A percentile compares a stretch with the other conserved stretches of the same genome.
These are phyloP conservation scores for Phytophthora citrophthora DNA, from an alignment of 352 stramenopile genomes.

Conservation along the genomic window DNA sequence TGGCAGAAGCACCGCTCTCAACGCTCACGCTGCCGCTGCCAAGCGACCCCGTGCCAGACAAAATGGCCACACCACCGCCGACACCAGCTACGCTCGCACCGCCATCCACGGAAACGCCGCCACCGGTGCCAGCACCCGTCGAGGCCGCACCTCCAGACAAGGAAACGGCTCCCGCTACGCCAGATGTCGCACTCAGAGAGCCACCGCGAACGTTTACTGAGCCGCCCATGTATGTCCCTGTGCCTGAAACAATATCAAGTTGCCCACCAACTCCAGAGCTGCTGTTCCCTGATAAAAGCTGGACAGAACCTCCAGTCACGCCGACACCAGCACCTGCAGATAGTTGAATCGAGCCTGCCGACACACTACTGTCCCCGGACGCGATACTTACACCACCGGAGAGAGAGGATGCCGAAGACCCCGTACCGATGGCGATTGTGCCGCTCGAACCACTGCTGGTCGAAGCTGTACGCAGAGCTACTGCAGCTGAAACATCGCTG, in stretches of 20 bases:
- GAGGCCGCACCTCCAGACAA: neutral
- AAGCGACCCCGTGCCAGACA: neutral
- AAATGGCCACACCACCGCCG: neutral
- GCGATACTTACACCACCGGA: conserved; percentile 20
- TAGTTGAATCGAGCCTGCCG: conserved; percentile 11
- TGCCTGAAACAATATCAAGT: neutral
- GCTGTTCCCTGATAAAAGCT: conserved; percentile 24
- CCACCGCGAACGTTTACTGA: neutral
- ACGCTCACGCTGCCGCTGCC: neutral
- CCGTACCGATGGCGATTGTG: conserved; percentile 12
- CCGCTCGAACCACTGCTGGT: conserved; percentile 20
- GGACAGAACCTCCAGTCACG: conserved; percentile 20
- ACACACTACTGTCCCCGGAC: conserved; percentile 20
- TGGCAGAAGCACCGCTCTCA: neutral
- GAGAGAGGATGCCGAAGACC: conserved; percentile 10
- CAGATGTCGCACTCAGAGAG: neutral
- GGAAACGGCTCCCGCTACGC: neutral
- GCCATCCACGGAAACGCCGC: conserved; percentile 4
- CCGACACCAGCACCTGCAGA: conserved; percentile 17
- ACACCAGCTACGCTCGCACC: neutral
- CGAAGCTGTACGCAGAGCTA: conserved; percentile 21
- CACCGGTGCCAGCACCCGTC: neutral
- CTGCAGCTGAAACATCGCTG: conserved; percentile 19
- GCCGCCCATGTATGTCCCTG: no score
- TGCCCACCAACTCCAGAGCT: conserved; percentile 19